Base-by-base conservation (phyloP, 148 eudicot genomes). In the Diospyros kaki region DNA sequence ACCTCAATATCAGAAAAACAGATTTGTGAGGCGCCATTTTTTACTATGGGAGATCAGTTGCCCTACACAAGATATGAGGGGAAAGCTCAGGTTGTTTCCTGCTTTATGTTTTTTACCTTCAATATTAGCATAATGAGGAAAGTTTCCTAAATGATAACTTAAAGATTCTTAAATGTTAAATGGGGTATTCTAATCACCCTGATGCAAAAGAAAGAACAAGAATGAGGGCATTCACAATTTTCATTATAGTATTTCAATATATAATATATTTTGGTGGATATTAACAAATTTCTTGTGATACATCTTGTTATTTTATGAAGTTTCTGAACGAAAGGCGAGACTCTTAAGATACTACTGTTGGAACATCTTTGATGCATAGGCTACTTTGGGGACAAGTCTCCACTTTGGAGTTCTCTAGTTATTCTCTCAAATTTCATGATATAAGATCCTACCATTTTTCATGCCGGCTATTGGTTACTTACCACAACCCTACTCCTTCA, bases 1-100 rank as follows among this genome's bases (percentile, higher is more conserved):
- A 43, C 73, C 67, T 70, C 77, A 0, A 55, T 18, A 43, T 69
- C 66, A 48, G 73, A 62, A 74, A 18, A 68, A 4, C 70, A 11
- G 69, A 68, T 71, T 81, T 72, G 5, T 66, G 62, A 76, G 59
- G 85, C 84, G 45, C 85, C 87, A 45, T 73, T 86, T 52, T 84
- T 86, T 64, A 65, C 71, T 64, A 72, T 75, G 4, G 72, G 66
- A 75, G 74, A 62, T 6, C 65, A 28, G 28, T 40, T 78, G 53
- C 82, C 84, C 4, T 71, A 3, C 15, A 66, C 81, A 48, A 78
- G 72, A 58, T 62, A 72, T 74, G 78, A 75, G 71, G 72, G 73
- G 38, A 73, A 72, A 74, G 11, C 73, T 53, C 79, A 79, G 90
- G 90, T 87, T 65, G n/a, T 55, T 43, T 45, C 46, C 41, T 51